Evolutionary conservation across 768 basidiomycete genomes (phyloP).

Genomic region (Cystoderma amianthinum): DNA sequence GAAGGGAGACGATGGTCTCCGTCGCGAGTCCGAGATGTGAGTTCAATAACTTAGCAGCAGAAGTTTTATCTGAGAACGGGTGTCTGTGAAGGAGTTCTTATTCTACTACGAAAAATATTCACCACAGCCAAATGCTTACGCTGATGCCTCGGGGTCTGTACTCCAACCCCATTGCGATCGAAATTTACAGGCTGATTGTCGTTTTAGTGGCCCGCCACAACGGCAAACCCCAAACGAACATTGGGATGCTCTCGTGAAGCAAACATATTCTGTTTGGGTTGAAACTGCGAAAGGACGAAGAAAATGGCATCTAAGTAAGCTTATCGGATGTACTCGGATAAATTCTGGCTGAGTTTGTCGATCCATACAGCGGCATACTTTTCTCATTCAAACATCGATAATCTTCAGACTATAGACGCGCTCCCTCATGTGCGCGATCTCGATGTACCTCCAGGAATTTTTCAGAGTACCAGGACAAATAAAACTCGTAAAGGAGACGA

Average conservation of each 20-base stretch:
- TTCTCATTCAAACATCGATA: slow-evolving; percentile 68
- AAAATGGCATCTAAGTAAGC: slow-evolving; percentile 82
- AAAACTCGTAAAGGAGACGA: slow-evolving; percentile 38
- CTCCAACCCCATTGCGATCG: slow-evolving; percentile 1
- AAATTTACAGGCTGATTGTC: no score
- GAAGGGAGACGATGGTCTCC: slow-evolving; percentile 82
- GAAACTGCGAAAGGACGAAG: slow-evolving; percentile 54
- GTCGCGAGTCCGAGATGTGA: slow-evolving; percentile 75
- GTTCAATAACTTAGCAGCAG: no score
- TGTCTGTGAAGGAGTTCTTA: slow-evolving; percentile 58
- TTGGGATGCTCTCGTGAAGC: slow-evolving; percentile 72
- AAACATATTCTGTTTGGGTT: slow-evolving; percentile 80
- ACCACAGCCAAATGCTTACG: slow-evolving; percentile 33
- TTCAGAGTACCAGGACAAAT: slow-evolving; percentile 63
- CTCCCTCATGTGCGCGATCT: slow-evolving; percentile 51
- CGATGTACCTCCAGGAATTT: slow-evolving; percentile 58
- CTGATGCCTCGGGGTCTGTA: slow-evolving; percentile 33
- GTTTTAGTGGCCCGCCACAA: slow-evolving; percentile 18
- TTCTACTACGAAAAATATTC: slow-evolving; percentile 79
- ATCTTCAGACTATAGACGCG: slow-evolving; percentile 66
- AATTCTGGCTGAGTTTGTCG: slow-evolving; percentile 4
- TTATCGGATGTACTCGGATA: neutral
- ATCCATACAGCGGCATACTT: slow-evolving; percentile 66
- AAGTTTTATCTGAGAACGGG: slow-evolving; percentile 2
- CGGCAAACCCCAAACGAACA: slow-evolving; percentile 50